phyloP scores from a whole-genome alignment of 2,329 filamentous ascomycete species.

The Fusarium stilboides region DNA sequence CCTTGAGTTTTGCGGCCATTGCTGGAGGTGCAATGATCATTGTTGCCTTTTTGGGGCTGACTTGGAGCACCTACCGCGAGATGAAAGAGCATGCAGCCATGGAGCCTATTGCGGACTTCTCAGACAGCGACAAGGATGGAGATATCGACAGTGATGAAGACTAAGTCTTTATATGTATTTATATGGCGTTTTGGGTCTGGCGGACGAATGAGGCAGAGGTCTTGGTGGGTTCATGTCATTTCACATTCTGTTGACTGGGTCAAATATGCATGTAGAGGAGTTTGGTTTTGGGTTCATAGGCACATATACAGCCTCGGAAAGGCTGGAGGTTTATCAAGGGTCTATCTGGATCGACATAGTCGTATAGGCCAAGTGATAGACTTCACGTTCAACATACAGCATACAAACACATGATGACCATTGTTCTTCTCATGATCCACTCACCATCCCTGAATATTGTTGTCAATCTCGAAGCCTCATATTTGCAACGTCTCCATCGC shows the following conservation, averaged over 20 bases:
- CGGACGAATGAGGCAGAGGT: conserved; percentile 3
- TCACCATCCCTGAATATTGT: neutral
- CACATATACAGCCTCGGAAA: conserved; percentile 18
- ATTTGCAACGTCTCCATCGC: conserved; percentile 7
- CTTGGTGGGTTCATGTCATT: conserved; percentile 8
- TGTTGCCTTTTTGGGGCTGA: conserved; percentile 86
- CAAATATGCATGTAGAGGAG: conserved; percentile 37
- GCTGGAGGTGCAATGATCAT: conserved; percentile 90
- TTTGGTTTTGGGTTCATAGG: conserved; percentile 29
- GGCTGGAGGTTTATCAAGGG: conserved; percentile 4
- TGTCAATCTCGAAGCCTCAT: neutral
- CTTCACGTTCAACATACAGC: conserved; percentile 26
- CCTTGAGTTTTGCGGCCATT: conserved; percentile 81
- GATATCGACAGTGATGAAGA: conserved; percentile 56
- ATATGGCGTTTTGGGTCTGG: conserved; percentile 12
- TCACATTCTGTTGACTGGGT: conserved; percentile 24
- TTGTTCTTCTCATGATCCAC: neutral
- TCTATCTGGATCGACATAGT: conserved; percentile 8
- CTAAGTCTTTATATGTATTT: conserved; percentile 15
- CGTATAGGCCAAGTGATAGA: conserved; percentile 11
- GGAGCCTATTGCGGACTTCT: conserved; percentile 63
- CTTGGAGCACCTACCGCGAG: conserved; percentile 93
- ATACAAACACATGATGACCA: conserved; percentile 23
- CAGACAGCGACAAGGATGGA: conserved; percentile 65
- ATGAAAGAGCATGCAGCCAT: conserved; percentile 87